Evolutionary conservation across 2,329 filamentous ascomycete species (phyloP).

Genomic region (Fusarium musae): DNA sequence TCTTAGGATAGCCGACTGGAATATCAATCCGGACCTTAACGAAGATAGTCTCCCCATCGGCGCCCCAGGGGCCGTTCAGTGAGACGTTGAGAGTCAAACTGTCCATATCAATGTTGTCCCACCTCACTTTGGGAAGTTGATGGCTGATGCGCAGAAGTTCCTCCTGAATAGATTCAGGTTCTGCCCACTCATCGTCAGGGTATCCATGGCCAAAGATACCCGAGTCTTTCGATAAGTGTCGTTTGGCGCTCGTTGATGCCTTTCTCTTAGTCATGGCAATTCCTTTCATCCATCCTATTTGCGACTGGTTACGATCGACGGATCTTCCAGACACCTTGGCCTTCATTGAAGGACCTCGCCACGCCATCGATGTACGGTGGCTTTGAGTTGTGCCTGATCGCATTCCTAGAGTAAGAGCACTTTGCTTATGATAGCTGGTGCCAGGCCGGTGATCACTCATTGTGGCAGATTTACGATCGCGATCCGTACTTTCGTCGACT

Average conservation of each 20-base stretch:
- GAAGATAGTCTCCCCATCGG: constrained; percentile 66
- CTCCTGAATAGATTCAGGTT: constrained; percentile 71
- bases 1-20: constrained; percentile 68
- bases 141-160: constrained; percentile 71
- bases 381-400: constrained; percentile 48
- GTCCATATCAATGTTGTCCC: constrained; percentile 73
- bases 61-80: constrained; percentile 72
- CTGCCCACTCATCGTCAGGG: constrained; percentile 67
- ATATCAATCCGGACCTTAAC: constrained; percentile 71
- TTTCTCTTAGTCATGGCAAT: constrained; percentile 71
- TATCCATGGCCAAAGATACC: constrained; percentile 62
- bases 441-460: constrained; percentile 70
- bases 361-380: constrained; percentile 53
- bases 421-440: constrained; percentile 56
- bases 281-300: constrained; percentile 77
- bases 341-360: constrained; percentile 70
- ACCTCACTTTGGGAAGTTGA: constrained; percentile 71
- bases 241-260: constrained; percentile 53
- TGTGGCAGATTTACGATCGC: constrained; percentile 68
- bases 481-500: constrained; percentile 67
- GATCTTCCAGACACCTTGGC: constrained; percentile 59
- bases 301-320: constrained; percentile 62
- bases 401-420: constrained; percentile 57
- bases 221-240: constrained; percentile 64
- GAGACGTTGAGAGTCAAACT: constrained; percentile 68